Evolutionary conservation across 345 rosid genomes (phyloP).

Genomic region (Kandelia obovata): DNA sequence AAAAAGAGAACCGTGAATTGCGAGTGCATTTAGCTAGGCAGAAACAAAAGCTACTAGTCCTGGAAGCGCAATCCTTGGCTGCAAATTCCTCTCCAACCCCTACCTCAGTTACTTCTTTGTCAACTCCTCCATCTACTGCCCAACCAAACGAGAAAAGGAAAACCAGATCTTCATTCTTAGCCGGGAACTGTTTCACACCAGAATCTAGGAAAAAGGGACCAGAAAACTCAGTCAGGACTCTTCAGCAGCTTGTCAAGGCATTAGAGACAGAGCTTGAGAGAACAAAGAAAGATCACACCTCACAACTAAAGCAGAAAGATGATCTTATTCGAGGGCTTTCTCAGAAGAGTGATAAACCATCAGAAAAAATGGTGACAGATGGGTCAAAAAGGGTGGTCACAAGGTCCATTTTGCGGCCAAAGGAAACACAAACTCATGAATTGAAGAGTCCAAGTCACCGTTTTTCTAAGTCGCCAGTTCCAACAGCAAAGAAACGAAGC

Average conservation of each 20-base stretch:
- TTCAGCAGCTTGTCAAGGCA: conserved; percentile 55
- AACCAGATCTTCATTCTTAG: conserved; percentile 62
- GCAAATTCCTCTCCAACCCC: conserved; percentile 68
- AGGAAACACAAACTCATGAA: conserved; percentile 47
- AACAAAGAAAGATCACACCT: conserved; percentile 70
- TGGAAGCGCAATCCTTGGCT: conserved; percentile 70
- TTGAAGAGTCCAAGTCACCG: conserved; percentile 77
- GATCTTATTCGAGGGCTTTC: conserved; percentile 52
- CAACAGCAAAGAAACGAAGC: conserved; percentile 74
- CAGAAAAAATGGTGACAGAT: conserved; percentile 27
- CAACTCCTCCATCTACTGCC: conserved; percentile 72
- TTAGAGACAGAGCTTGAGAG: conserved; percentile 69
- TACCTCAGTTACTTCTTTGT: conserved; percentile 59
- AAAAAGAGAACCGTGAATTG: conserved; percentile 80
- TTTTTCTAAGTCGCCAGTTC: conserved; percentile 61
- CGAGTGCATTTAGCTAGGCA: conserved; percentile 67
- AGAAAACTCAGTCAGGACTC: conserved; percentile 54
- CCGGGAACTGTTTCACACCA: conserved; percentile 71
- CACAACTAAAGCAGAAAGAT: conserved; percentile 75
- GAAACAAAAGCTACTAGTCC: conserved; percentile 64
- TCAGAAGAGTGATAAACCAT: conserved; percentile 43
- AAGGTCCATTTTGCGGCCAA: conserved; percentile 59
- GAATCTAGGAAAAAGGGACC: conserved; percentile 53
- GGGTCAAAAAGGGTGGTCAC: conserved; percentile 49
- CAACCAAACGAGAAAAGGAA: conserved; percentile 53